Base-by-base conservation (phyloP, 1,139 yeast genomes). In the Lodderomyces orthopsilosis region DNA sequence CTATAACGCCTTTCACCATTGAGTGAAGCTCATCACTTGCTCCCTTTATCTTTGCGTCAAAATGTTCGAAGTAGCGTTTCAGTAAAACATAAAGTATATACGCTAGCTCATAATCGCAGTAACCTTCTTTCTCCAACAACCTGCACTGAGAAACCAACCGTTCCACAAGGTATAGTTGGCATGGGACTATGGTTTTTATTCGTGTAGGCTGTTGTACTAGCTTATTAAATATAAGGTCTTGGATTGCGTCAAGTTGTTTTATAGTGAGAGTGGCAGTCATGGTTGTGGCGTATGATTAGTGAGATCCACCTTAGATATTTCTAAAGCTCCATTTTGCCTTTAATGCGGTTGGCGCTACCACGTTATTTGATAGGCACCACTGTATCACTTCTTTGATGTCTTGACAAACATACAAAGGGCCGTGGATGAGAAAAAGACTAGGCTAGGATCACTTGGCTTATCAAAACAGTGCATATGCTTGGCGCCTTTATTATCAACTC, bases 41-140 rank as follows among this genome's bases (percentile, higher is more conserved):
- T 9, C 46, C 43, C 7, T 48, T 44, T 2, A 46, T 51, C 13
- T 47, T 48, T 6, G 38, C 51, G 32, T 55, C 52, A 19, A 47
- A 46, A 13, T 32, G 27, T 8, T 35, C 35, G 15, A 42, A 37
- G 21, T 38, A 36, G 12, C 37, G 46, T 13, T 39, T 41, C 3
- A 60, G 53, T 6, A 58, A 43, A 1, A 46, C 40, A 42, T 57
- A 66, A 40, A 65, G 53, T 1, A 70, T 58, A 46, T 58, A 67
- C 1, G 72, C 70, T 42, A 68, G 42, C 45, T 68, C 75, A 47
- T 57, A 63, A 50, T 73, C 77, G 52, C 77, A 71, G 46, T 63
- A 65, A 1, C 68, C 67, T 3, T 62, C 32, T 15, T 45, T 50
- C 4, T 59, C 57, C 8, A 53, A 46, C 44, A 66, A 59, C 37